Evolutionary conservation across 2,329 filamentous ascomycete genomes (phyloP), one percentile per base, ranked within the genome.

Genomic region (Pseudogymnoascus sp.): DNA sequence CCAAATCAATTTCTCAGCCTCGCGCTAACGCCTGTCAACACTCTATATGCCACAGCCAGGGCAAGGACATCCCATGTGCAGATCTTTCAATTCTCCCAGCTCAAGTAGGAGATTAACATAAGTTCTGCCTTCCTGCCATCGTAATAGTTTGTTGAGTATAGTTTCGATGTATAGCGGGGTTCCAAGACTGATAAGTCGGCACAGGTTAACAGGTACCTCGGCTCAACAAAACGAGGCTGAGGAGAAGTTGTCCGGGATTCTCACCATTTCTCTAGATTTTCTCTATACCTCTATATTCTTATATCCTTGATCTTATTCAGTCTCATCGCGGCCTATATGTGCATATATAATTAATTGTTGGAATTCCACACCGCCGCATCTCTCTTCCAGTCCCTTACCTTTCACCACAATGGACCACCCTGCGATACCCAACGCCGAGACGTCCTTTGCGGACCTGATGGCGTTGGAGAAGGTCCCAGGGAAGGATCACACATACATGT

Each of bases 371-470:
- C n/a, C 50, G 25, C 16, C 16, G 5, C 16, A 34, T 56, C 10
- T 56, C 34, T 34, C 50, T 18, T 28, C 16, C 6, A 12, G n/a
- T 21, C 28, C 11, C 16, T 56, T 14, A 10, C 34, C 50, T 56
- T 7, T 56, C 50, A 5, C 28, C 5, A 36, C n/a, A 56, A 56
- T 56, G 50, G 28, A 56, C 8, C 50, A 56, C 16, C 4, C 50
- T 4, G n/a, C 28, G n/a, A 60, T 60, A 25, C 59, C 59, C 14
- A 60, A 60, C 12, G 37, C 50, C 23, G 36, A 60, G 23, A 63
- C 46, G 16, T n/a, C 63, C 46, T 65, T 65, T 60, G 40, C 31
- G 42, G 60, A 66, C n/a, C 31, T 65, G 18, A 64, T 66, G 60
- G 64, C 64, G 6, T 23, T 66, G 14, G 60, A 66, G 53, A 61